Percentiles rank a stretch among this genome's conserved stretches.
Conservation (phyloP, 371 early-diverging fungal genomes). For the Rhizopus microsporus region DNA sequence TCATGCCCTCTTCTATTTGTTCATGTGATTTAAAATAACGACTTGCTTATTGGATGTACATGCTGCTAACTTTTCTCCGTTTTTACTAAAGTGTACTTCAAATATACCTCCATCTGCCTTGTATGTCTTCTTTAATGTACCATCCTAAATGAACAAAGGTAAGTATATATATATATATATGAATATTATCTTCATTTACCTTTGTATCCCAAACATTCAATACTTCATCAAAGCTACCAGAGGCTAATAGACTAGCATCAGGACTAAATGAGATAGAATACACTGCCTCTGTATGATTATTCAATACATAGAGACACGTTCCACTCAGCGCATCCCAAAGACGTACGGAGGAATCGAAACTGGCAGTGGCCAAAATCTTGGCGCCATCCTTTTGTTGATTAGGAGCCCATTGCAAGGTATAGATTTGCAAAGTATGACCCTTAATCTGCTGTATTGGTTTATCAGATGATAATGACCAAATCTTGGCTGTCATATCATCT, state of each 20-base stretch:
- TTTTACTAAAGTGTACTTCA: conserved; percentile 75
- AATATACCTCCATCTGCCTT: conserved; percentile 75
- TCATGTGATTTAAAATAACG: conserved; percentile 21
- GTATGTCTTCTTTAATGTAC: conserved; percentile 66
- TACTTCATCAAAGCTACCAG: conserved; percentile 84
- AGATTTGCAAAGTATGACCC: conserved; percentile 80
- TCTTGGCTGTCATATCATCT: conserved; percentile 88
- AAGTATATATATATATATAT: background rate
- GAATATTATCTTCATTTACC: conserved; percentile 35
- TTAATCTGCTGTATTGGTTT: conserved; percentile 58
- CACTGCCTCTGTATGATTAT: conserved; percentile 79
- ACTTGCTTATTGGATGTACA: conserved; percentile 58
- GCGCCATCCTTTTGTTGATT: conserved; percentile 9
- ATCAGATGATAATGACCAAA: conserved; percentile 47
- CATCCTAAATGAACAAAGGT: conserved; percentile 43
- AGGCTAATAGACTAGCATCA: conserved; percentile 80
- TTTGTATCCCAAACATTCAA: conserved; percentile 82
- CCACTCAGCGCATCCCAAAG: conserved; percentile 87
- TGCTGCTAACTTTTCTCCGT: conserved; percentile 55
- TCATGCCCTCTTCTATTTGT: background rate
- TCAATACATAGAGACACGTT: conserved; percentile 71
- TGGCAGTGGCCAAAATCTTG: conserved; percentile 74
- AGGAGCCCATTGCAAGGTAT: conserved; percentile 73
- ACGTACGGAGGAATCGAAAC: conserved; percentile 88
- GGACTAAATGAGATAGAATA: conserved; percentile 88